Base-by-base conservation (phyloP, 441 rosid genomes). In the Pelargonium citronellum region DNA sequence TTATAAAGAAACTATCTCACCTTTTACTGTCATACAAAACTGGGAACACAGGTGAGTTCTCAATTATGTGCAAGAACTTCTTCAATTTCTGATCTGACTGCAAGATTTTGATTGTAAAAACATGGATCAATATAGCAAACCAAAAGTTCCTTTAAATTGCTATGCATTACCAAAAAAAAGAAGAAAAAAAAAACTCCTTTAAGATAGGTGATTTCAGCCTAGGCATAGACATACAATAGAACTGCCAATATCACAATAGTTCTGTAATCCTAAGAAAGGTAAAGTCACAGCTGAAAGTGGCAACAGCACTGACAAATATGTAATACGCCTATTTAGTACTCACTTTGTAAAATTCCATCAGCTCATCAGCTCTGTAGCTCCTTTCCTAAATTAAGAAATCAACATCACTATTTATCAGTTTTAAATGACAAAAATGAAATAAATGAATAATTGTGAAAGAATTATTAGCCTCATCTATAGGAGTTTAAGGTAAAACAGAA, bases 31-130 rank as follows among this genome's bases (percentile, higher is more conserved):
- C 99, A 68, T 87, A 89, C 72, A 95, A 63, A 46, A 95, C 89
- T 61, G 98, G 98, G 80, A 80, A 92, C 67, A 95, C 89, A 0
- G 89, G 87, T 16, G 98, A 92, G 66, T 75, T 78, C 86, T 92
- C 91, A 70, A 95, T 89, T 73, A 95, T 88, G 79, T 95, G 93
- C 85, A 95, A 80, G 84, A 80, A 92, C 71, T 90, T 95, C 80
- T 90, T 92, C 85, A 95, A 80, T 85, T 95, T 92, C 88, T 85
- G 49, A 84, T 95, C 99, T 72, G 95, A 83, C 91, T 92, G 89
- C 77, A 78, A 79, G 77, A 74, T 46, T 69, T 47, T 44, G 61
- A 67, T 65, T 17, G 71, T 34, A 16, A 60, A 77, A 61, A 57
- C 51, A 69, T 30, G 58, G 39, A 72, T 66, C 64, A 74, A 64